A percentile compares a stretch with the other conserved stretches of the same genome.
Evolutionary conservation across 2,329 filamentous ascomycete species (phyloP).

Genomic region (Calonectria fujianensis): DNA sequence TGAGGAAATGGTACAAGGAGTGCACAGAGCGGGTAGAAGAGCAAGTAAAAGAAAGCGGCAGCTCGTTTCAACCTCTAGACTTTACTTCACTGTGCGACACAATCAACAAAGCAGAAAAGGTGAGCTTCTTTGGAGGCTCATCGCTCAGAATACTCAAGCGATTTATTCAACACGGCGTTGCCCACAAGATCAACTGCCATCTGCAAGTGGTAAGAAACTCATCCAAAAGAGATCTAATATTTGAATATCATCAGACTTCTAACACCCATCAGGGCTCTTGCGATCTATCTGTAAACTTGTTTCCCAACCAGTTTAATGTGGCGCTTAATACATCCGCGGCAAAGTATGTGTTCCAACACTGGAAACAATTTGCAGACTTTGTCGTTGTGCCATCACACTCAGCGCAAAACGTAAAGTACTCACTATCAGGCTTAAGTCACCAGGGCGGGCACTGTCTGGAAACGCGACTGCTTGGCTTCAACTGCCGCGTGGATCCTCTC

Average conservation of each 20-base stretch:
- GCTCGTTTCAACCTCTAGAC: conserved; percentile 31
- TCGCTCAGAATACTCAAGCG: conserved; percentile 47
- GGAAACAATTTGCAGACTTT: conserved; percentile 43
- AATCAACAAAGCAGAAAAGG: conserved; percentile 44
- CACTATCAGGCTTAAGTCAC: conserved; percentile 39
- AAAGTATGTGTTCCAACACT: conserved; percentile 43
- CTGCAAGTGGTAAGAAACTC: conserved; percentile 46
- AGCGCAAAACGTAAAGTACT: conserved; percentile 51
- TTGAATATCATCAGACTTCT: neutral
- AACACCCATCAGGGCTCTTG: conserved; percentile 48
- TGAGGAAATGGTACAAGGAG: conserved; percentile 46
- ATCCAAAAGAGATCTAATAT: neutral
- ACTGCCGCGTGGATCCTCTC: conserved; percentile 49
- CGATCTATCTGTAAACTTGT: conserved; percentile 48
- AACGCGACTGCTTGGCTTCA: conserved; percentile 50
- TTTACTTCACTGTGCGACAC: conserved; percentile 41
- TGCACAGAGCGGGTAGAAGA: conserved; percentile 40
- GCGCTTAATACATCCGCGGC: conserved; percentile 48
- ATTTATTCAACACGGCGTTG: conserved; percentile 47
- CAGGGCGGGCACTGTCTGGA: conserved; percentile 45
- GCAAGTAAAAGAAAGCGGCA: conserved; percentile 15
- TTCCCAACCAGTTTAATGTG: conserved; percentile 52
- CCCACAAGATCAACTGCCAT: conserved; percentile 47
- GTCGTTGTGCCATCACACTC: conserved; percentile 52
- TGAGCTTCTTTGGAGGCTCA: conserved; percentile 50